phyloP scores from a whole-genome alignment of 352 stramenopile genomes.

The Elongisporangium senticosum region DNA sequence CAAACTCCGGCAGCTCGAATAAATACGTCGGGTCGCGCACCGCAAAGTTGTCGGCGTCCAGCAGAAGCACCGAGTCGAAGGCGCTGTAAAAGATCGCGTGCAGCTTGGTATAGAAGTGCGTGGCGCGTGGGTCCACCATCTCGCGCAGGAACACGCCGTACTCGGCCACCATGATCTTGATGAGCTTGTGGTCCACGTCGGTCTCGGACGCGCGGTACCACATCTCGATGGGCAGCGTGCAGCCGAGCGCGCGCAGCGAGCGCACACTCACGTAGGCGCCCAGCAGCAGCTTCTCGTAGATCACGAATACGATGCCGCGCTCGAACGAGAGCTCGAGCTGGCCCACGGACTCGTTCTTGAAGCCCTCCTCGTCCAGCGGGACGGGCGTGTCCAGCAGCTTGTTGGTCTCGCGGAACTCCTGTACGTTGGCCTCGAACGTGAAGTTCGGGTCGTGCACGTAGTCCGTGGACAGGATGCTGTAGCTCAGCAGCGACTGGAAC shows the following conservation, averaged over 20 bases:
- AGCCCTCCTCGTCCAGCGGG: conserved; percentile 2
- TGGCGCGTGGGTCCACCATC: conserved; percentile 46
- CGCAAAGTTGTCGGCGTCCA: conserved; percentile 76
- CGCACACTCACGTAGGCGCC: conserved; percentile 48
- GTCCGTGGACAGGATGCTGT: conserved; percentile 21
- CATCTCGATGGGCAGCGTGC: conserved; percentile 55
- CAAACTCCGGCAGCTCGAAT: conserved; percentile 48
- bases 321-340: conserved; percentile 11
- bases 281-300: conserved; percentile 44
- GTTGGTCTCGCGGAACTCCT: conserved; percentile 14
- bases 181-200: conserved; percentile 34
- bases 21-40: conserved; percentile 59
- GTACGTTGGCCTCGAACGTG: conserved; percentile 12
- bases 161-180: conserved; percentile 25
- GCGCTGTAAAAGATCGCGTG: conserved; percentile 69
- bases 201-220: conserved; percentile 58
- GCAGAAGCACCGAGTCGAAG: conserved; percentile 69
- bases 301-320: conserved; percentile 45
- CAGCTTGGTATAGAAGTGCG: conserved; percentile 67
- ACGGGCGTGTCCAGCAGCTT: background rate
- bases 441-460: conserved; percentile 44
- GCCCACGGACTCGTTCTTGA: conserved; percentile 6
- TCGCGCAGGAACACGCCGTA: conserved; percentile 54
- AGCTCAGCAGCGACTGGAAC: conserved; percentile 35
- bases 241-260: conserved; percentile 30